Conservation (phyloP, 2,329 filamentous ascomycete species). For the Cadophora luteo-olivacea region DNA sequence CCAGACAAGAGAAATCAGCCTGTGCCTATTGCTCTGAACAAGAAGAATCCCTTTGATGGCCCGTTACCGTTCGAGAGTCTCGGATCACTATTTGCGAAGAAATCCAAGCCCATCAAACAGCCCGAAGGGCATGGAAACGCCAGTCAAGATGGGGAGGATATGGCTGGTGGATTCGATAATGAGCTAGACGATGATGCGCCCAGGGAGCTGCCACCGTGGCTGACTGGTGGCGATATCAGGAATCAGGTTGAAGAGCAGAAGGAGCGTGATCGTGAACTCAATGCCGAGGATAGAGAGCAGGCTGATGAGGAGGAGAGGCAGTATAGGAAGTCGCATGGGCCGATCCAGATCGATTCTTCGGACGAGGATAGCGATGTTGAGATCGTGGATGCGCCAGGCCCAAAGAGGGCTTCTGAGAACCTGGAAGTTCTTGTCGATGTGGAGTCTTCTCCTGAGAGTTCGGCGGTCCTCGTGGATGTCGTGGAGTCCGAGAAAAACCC, state of each 20-base stretch:
- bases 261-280: conserved; percentile 63
- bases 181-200: conserved; percentile 44
- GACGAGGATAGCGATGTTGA: conserved; percentile 63
- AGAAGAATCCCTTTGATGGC: conserved; percentile 73
- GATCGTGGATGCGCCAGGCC: conserved; percentile 56
- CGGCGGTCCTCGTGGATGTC: neutral
- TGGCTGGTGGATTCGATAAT: conserved; percentile 49
- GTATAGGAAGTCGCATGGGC: conserved; percentile 53
- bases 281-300: conserved; percentile 66
- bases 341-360: conserved; percentile 69
- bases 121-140: conserved; percentile 27
- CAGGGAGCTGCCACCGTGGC: conserved; percentile 77
- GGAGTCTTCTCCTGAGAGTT: neutral
- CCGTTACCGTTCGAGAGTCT: conserved; percentile 92
- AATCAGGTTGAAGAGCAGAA: conserved; percentile 65
- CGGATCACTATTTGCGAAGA: conserved; percentile 62
- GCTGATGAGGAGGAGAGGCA: conserved; percentile 61
- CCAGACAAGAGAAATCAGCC: conserved; percentile 46
- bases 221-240: conserved; percentile 70
- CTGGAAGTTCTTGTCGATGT: neutral
- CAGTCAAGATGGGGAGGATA: conserved; percentile 35
- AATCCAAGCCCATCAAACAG: conserved; percentile 33
- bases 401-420: neutral
- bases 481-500: neutral
- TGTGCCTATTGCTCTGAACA: conserved; percentile 53